Base-by-base conservation (phyloP, 2,329 filamentous ascomycete genomes). In the Cordyceps farinosa region DNA sequence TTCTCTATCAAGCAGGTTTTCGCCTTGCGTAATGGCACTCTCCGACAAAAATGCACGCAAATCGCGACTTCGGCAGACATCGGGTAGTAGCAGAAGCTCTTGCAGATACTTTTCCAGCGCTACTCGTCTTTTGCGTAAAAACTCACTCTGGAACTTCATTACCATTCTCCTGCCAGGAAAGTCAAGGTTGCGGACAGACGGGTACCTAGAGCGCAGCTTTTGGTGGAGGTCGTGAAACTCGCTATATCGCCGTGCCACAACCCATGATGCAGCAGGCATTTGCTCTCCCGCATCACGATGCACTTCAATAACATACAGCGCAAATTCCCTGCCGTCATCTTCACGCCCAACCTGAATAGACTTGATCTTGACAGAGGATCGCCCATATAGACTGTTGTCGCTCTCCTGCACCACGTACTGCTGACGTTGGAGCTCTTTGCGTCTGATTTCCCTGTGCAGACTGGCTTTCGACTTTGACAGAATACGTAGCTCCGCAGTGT, bases 381-480 rank as follows among this genome's bases (percentile, higher is more conserved):
- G 90, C 2, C 95, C 95, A 71, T 96, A 98, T 30, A 99, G 81
- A 74, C 92, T 97, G 75, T 97, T 99, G 74, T 99, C 96, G 72
- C 92, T 97, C 76, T 99, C 95, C 76, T 99, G 95, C 8, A 98
- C 87, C 52, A 96, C 91, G 70, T 99, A 99, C 73, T 99, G 96
- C 75, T 97, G 95, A 59, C 93, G 86, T 74, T 99, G 95, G 71
- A 99, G 84, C 75, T 98, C 94, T 73, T 98, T 99, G 40, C 93
- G 87, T 63, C 92, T 86, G 61, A 98, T 92, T 75, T 99, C 95
- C 67, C 95, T 85, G 71, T 96, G 90, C 63, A 99, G 79, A 75
- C 95, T 99, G 38, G 92, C 89, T 74, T 95, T 97, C 1, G 92
- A 97, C 75, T 99, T 99, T 61, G 90, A 87, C 57, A 99, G 76